Percentiles rank a stretch among this genome's conserved stretches.
phyloP scores from a whole-genome alignment of 768 basidiomycete species.

The Astraeus odoratus region DNA sequence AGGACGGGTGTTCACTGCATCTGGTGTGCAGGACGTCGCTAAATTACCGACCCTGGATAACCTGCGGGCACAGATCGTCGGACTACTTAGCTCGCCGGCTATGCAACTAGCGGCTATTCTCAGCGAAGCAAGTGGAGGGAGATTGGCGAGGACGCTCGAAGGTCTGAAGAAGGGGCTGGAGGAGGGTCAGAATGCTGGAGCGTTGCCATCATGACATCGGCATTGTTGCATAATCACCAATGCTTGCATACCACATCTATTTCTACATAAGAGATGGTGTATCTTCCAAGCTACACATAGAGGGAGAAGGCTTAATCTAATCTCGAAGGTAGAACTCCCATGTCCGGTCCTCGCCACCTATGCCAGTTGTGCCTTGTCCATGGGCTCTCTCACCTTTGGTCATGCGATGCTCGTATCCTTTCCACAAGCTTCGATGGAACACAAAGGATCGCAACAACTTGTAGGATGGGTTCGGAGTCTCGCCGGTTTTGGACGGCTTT shows the following conservation, averaged over 20 bases:
- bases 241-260: no score
- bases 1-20: constrained; percentile 56
- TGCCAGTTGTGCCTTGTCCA: constrained; percentile 59
- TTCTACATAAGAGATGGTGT: no score
- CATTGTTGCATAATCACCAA: constrained; percentile 5
- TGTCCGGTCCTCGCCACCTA: constrained; percentile 73
- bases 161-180: constrained; percentile 66
- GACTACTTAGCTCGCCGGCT: constrained; percentile 70
- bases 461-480: constrained; percentile 59
- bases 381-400: constrained; percentile 79
- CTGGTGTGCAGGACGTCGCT: constrained; percentile 54
- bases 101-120: constrained; percentile 67
- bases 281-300: background rate
- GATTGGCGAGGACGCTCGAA: constrained; percentile 64
- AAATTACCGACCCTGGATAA: constrained; percentile 74
- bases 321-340: constrained; percentile 74
- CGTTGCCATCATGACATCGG: constrained; percentile 15
- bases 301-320: constrained; percentile 3
- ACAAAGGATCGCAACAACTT: constrained; percentile 69
- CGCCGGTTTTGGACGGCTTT: constrained; percentile 36
- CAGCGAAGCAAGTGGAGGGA: constrained; percentile 62
- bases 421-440: constrained; percentile 66
- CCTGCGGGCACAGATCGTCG: constrained; percentile 77
- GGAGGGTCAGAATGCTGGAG: constrained; percentile 30
- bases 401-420: constrained; percentile 90